Percentiles rank a stretch among this genome's conserved stretches.
Evolutionary conservation across 179 eudicot species (phyloP).

Genomic region (Heliamphora pulchella): DNA sequence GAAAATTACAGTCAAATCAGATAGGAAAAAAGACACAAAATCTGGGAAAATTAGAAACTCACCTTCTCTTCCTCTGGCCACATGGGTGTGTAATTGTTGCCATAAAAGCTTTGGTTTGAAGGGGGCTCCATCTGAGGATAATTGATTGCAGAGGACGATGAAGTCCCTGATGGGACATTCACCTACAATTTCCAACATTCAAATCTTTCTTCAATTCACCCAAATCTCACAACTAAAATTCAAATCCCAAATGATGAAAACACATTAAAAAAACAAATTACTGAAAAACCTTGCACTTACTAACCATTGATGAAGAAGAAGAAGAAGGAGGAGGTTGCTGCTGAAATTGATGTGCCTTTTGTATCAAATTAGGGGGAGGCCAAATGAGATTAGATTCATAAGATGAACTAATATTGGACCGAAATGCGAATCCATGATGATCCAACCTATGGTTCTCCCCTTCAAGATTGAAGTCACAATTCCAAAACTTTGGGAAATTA

Average conservation of each 20-base stretch:
- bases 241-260: conserved; percentile 6
- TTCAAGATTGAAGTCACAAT: conserved; percentile 40
- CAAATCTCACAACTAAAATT: neutral
- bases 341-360: conserved; percentile 39
- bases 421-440: conserved; percentile 25
- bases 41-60: conserved; percentile 13
- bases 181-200: conserved; percentile 32
- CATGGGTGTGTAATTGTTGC: conserved; percentile 32
- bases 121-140: conserved; percentile 71
- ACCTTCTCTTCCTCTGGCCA: conserved; percentile 74
- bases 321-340: conserved; percentile 30
- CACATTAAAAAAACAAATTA: neutral
- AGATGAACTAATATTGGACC: conserved; percentile 25
- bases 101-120: conserved; percentile 65
- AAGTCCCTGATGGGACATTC: conserved; percentile 41
- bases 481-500: conserved; percentile 36
- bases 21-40: neutral
- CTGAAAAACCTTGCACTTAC: neutral
- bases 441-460: conserved; percentile 34
- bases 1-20: neutral
- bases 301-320: conserved; percentile 51
- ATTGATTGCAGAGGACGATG: conserved; percentile 36
- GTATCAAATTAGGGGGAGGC: conserved; percentile 31
- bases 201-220: conserved; percentile 2
- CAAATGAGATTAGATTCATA: conserved; percentile 31